Conservation (phyloP, 768 basidiomycete genomes). For the Candolleomyces efflorescens region DNA sequence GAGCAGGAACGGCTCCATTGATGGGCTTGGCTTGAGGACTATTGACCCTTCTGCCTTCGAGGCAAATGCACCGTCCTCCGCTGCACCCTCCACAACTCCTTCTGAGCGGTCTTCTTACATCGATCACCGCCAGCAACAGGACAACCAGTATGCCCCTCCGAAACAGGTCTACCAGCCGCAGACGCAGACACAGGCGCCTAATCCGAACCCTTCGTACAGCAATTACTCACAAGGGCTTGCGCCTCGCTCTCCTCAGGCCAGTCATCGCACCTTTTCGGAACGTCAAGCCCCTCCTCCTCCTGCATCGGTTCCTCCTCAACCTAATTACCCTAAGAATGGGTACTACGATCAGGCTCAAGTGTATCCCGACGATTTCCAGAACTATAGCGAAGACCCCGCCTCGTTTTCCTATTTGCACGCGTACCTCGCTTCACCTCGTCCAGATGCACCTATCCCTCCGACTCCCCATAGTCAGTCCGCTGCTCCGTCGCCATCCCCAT, state of each 20-base stretch:
- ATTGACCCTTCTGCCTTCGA: conserved; percentile 57
- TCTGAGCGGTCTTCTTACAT: conserved; percentile 21
- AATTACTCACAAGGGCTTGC: conserved; percentile 14
- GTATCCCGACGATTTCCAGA: conserved; percentile 54
- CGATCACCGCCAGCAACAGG: conserved; percentile 5
- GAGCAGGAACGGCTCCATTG: conserved; percentile 53
- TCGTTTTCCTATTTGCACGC: conserved; percentile 51
- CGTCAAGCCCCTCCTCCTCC: too few relatives aligned
- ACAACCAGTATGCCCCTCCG: not conserved
- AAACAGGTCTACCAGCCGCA: conserved; percentile 1
- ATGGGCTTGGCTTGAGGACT: conserved; percentile 57
- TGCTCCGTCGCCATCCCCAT: conserved; percentile 69
- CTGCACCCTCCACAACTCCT: conserved; percentile 9
- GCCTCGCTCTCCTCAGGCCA: conserved; percentile 2
- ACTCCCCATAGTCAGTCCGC: conserved; percentile 75
- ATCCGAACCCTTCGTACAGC: not conserved
- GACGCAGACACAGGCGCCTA: not conserved
- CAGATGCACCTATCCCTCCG: conserved; percentile 74
- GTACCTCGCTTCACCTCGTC: conserved; percentile 57
- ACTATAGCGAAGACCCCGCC: conserved; percentile 55
- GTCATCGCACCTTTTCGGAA: not conserved
- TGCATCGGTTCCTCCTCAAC: not conserved
- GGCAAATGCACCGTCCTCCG: conserved; percentile 25
- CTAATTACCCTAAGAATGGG: conserved; percentile 19
- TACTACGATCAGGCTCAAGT: conserved; percentile 36